A percentile compares a stretch with the other conserved stretches of the same genome.
These are phyloP conservation scores for Aspergillus felis DNA, from an alignment of 2,329 filamentous ascomycete genomes.

Conservation along the genomic window DNA sequence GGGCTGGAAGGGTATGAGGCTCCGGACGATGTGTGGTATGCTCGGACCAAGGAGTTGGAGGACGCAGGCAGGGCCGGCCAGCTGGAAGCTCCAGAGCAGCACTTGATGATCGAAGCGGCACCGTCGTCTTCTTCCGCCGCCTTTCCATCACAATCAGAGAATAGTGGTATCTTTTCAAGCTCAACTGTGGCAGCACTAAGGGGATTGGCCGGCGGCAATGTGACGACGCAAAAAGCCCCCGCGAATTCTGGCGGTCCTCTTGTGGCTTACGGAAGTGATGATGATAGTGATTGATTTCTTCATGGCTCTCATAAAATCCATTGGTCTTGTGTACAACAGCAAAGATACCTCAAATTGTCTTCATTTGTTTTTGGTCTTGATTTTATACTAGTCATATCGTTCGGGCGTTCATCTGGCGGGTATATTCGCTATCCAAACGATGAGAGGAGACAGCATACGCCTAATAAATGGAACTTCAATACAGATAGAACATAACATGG, in stretches of 20 bases:
- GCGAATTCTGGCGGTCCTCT: slow-evolving; percentile 59
- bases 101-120: slow-evolving; percentile 44
- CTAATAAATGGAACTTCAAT: slow-evolving; percentile 6
- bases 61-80: slow-evolving; percentile 58
- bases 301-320: background rate
- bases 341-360: slow-evolving; percentile 2
- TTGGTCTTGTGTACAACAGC: slow-evolving; percentile 10
- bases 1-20: slow-evolving; percentile 89
- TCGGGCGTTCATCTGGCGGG: background rate
- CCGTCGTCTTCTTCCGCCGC: slow-evolving; percentile 40
- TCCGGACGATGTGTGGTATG: slow-evolving; percentile 90
- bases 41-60: slow-evolving; percentile 68
- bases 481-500: slow-evolving; percentile 11
- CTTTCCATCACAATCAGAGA: slow-evolving; percentile 29
- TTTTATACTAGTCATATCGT: background rate
- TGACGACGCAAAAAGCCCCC: slow-evolving; percentile 43
- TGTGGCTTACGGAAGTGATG: slow-evolving; percentile 86
- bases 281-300: slow-evolving; percentile 60
- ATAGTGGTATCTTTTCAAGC: slow-evolving; percentile 71
- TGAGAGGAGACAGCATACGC: slow-evolving; percentile 11
- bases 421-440: slow-evolving; percentile 5
- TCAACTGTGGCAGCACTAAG: slow-evolving; percentile 78
- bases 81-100: slow-evolving; percentile 48
- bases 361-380: background rate
- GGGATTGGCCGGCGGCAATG: slow-evolving; percentile 43